Conservation (phyloP, 2,329 filamentous ascomycete species). For the Trichoderma sp. region DNA sequence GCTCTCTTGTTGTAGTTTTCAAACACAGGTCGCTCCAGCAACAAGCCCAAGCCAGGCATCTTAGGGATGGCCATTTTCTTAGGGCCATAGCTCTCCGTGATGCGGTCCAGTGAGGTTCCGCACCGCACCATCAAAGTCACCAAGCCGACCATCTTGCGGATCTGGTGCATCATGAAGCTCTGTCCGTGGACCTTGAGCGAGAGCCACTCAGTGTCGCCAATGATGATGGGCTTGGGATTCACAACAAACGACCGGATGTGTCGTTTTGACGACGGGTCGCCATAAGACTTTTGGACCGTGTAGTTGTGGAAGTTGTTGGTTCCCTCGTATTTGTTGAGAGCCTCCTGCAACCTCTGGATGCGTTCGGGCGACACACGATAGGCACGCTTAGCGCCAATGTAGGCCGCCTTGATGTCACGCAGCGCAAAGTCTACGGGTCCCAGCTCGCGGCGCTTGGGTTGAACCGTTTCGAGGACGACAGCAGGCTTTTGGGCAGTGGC, state of each 20-base stretch:
- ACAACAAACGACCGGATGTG: constrained; percentile 90
- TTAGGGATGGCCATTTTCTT: constrained; percentile 86
- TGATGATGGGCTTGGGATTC: constrained; percentile 72
- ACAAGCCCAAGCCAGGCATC: constrained; percentile 80
- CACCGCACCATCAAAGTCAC: constrained; percentile 79
- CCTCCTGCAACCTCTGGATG: constrained; percentile 69
- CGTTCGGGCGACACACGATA: constrained; percentile 77
- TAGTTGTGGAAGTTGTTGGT: constrained; percentile 97
- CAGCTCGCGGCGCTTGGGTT: constrained; percentile 42
- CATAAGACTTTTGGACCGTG: constrained; percentile 81
- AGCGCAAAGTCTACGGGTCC: constrained; percentile 61
- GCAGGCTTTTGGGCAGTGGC: neutral
- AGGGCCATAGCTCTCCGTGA: constrained; percentile 69
- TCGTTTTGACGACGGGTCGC: constrained; percentile 80
- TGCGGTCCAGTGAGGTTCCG: constrained; percentile 68
- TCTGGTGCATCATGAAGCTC: constrained; percentile 99
- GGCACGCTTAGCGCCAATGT: constrained; percentile 74
- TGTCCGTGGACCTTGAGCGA: constrained; percentile 95
- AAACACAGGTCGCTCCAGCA: constrained; percentile 90
- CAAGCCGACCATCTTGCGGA: constrained; percentile 98
- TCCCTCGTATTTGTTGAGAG: constrained; percentile 72
- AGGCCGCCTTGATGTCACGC: constrained; percentile 75
- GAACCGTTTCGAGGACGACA: constrained; percentile 23
- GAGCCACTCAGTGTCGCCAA: constrained; percentile 91
- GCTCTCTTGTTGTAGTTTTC: constrained; percentile 80